Evolutionary conservation across 345 rosid genomes (phyloP), one percentile per base, ranked within the genome.

Genomic region (Salix purpurea): DNA sequence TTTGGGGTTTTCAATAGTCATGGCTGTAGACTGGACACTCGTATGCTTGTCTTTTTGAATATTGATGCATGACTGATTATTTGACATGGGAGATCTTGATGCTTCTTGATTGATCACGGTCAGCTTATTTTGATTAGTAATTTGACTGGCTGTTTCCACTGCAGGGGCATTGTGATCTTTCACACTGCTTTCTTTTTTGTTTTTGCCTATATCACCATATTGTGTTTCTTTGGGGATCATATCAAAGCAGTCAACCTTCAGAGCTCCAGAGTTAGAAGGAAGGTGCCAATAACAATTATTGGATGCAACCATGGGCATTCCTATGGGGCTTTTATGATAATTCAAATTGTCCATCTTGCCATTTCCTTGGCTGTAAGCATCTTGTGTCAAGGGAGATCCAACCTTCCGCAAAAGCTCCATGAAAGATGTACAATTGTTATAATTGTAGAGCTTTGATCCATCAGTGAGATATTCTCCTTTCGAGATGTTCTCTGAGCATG

Each of bases 401-500:
- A 82, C 86, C 80, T 78, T 82, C n/a, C 81, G 79, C 58, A 88
- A 58, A 68, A 93, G 96, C 89, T 89, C 88, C 86, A 85, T 15
- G 65, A 80, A 91, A 30, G 94, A 85, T 56, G 67, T 75, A 37
- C 79, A 56, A 28, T 73, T 69, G 64, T 71, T 73, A 34, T 77
- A 80, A 79, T 80, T 72, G 69, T 67, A 74, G 24, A 77, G n/a
- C 65, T 73, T 69, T 62, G 67, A 60, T 42, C 72, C 69, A 61
- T 61, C 75, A 44, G 69, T 78, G 52, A 67, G 74, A 76, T 80
- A 79, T 65, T 75, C 89, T 71, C 36, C 83, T 77, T 81, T 85
- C 54, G 88, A 83, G 81, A 82, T 80, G 83, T 80, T 84, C 69
- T 81, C 88, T 39, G 87, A 87, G 84, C 82, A 81, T 65, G 85